Base-by-base conservation (phyloP, 805 yeast genomes). In the Kluyveromyces lactis region DNA sequence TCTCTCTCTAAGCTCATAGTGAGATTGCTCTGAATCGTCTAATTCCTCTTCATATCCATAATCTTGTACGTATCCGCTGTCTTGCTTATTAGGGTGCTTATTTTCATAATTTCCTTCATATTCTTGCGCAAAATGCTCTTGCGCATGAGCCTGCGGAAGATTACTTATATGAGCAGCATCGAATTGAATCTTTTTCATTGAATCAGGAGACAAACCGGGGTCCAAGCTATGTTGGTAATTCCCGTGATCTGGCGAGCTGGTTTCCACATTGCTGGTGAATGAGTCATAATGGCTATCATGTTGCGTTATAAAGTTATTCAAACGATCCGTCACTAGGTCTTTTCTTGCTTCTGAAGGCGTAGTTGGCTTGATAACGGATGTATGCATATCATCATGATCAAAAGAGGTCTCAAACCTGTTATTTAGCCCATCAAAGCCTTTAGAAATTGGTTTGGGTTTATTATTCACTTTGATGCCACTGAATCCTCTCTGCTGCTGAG, bases 271-370 rank as follows among this genome's bases (percentile, higher is more conserved):
- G 26, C 45, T 48, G 3, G 63, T 53, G 36, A 58, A 59, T 26
- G 49, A 52, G 24, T 50, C 38, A 42, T 59, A 59, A 3, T 34
- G 37, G 3, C 47, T 45, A 16, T 53, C 56, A 38, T 57, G 53
- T 15, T 51, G 42, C 9, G 51, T 52, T n/a, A 56, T 49, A 35
- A 46, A 55, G 18, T 51, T 39, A 30, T 51, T 49, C n/a, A 56
- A 39, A 36, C 46, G 52, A n/a, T 53, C 49, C 24, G 35, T 33
- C 2, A 42, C 35, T 9, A 40, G 42, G n/a, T 27, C 36, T 5
- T 38, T 41, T 29, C 45, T 39, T 10, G 21, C 36, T 11, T 27
- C 31, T 17, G 27, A 35, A 4, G 45, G 38, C 11, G 34, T 27
- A 13, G 42, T 31, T 17, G 39, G 37, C 28, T 31, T 32, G 13